A percentile compares a stretch with the other conserved stretches of the same genome.
These are phyloP conservation scores for Boletus sensibilis DNA, from an alignment of 768 basidiomycete genomes.

Conservation along the genomic window DNA sequence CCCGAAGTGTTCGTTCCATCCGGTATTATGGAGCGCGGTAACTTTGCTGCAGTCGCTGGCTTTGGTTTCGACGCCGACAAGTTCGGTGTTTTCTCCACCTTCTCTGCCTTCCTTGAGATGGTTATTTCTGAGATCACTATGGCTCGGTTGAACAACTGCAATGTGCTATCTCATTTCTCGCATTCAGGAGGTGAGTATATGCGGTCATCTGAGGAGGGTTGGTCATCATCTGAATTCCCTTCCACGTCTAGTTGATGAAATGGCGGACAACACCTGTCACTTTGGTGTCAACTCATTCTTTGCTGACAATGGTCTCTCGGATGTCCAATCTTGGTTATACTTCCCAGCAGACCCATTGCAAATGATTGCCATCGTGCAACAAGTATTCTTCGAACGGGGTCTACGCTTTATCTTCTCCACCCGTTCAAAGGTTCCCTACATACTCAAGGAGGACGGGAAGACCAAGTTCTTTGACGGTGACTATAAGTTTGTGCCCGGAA, in stretches of 20 bases:
- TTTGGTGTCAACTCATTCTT: slow-evolving; percentile 85
- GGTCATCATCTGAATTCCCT: background rate
- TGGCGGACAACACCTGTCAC: slow-evolving; percentile 61
- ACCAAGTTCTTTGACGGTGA: slow-evolving; percentile 62
- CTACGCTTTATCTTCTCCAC: slow-evolving; percentile 88
- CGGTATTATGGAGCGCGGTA: slow-evolving; percentile 86
- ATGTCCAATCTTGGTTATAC: slow-evolving; percentile 77
- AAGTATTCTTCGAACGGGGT: slow-evolving; percentile 81
- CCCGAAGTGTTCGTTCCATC: slow-evolving; percentile 84
- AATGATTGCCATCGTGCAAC: slow-evolving; percentile 73
- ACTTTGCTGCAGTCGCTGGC: slow-evolving; percentile 81
- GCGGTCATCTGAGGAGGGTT: background rate
- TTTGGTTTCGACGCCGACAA: slow-evolving; percentile 83
- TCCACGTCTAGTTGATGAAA: slow-evolving; percentile 56
- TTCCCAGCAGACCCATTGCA: slow-evolving; percentile 85
- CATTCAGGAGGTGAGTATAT: slow-evolving; percentile 70
- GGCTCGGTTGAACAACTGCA: slow-evolving; percentile 89
- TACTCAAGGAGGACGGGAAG: slow-evolving; percentile 73
- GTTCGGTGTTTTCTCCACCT: slow-evolving; percentile 87
- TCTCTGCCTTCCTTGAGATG: slow-evolving; percentile 93
- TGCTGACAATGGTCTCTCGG: slow-evolving; percentile 83
- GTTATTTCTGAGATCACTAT: slow-evolving; percentile 85
- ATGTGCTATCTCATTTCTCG: slow-evolving; percentile 86
- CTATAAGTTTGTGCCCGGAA: slow-evolving; percentile 81
- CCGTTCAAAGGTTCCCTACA: slow-evolving; percentile 85